phyloP scores from a whole-genome alignment of 2,329 filamentous ascomycete genomes.

The Clonostachys rosea region DNA sequence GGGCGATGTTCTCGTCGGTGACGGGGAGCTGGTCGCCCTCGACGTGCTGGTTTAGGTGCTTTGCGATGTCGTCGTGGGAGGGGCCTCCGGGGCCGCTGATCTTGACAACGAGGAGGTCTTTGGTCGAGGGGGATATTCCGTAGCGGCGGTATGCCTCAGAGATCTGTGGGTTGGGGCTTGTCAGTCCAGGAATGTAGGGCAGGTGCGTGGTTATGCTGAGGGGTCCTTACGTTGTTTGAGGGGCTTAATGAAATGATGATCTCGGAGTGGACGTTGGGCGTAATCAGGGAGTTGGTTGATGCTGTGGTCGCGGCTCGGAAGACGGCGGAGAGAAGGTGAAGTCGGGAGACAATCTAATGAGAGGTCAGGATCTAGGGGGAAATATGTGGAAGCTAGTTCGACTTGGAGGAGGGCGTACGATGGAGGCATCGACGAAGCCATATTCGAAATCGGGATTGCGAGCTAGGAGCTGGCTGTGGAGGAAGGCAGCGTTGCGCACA shows the following conservation, averaged over 20 bases:
- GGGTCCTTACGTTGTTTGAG: constrained; percentile 66
- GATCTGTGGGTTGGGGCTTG: constrained; percentile 52
- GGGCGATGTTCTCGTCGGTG: constrained; percentile 56
- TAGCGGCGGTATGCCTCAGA: constrained; percentile 87
- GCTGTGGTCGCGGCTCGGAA: constrained; percentile 72
- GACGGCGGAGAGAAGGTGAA: constrained; percentile 69
- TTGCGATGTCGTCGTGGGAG: constrained; percentile 41
- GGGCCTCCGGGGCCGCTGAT: constrained; percentile 38
- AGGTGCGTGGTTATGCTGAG: background rate
- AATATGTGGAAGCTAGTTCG: background rate
- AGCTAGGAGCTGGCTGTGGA: constrained; percentile 79
- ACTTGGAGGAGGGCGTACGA: constrained; percentile 44
- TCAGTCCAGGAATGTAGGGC: background rate
- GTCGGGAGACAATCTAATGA: constrained; percentile 61
- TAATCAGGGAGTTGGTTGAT: constrained; percentile 59
- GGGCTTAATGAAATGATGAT: constrained; percentile 76
- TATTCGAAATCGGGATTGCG: constrained; percentile 88
- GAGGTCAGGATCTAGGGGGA: background rate
- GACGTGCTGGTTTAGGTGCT: constrained; percentile 58
- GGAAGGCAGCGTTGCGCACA: constrained; percentile 71
- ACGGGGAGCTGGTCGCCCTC: constrained; percentile 56
- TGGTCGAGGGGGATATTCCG: constrained; percentile 70
- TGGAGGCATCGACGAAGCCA: constrained; percentile 82
- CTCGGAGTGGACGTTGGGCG: constrained; percentile 84
- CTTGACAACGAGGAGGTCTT: constrained; percentile 75